Conservation (phyloP, 441 rosid genomes). For the Aquilaria agallochum region DNA sequence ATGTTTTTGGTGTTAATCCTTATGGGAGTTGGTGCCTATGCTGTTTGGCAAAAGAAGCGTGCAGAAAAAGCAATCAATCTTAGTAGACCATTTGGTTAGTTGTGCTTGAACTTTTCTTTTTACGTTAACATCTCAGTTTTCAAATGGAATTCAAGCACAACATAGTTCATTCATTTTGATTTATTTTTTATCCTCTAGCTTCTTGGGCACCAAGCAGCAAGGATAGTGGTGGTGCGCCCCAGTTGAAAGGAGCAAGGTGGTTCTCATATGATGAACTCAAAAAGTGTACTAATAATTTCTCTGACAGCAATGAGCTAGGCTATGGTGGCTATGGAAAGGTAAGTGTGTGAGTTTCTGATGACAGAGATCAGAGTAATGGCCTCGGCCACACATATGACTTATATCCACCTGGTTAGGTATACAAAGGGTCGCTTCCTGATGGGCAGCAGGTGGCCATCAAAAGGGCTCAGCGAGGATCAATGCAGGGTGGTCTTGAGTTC, state of each 20-base stretch:
- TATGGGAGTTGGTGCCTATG: conserved; percentile 66
- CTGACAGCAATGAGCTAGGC: conserved; percentile 74
- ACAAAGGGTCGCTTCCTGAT: conserved; percentile 71
- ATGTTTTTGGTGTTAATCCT: conserved; percentile 56
- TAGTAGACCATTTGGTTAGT: conserved; percentile 82
- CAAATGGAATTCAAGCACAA: neutral
- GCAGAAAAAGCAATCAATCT: conserved; percentile 84
- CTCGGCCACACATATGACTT: neutral
- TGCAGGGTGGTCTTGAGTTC: conserved; percentile 96
- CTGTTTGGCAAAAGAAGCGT: conserved; percentile 86
- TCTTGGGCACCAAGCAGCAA: conserved; percentile 91
- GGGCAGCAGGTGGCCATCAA: conserved; percentile 86
- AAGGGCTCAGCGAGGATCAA: conserved; percentile 91
- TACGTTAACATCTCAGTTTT: conserved; percentile 1
- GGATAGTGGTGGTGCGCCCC: conserved; percentile 89
- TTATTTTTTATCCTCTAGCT: conserved; percentile 36
- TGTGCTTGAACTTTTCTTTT: conserved; percentile 6
- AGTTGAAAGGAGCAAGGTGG: conserved; percentile 94
- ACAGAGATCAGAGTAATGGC: conserved; percentile 1
- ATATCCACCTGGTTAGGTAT: conserved; percentile 48
- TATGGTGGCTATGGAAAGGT: conserved; percentile 97
- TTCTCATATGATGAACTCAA: conserved; percentile 92
- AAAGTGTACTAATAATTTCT: conserved; percentile 73
- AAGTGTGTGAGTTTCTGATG: neutral
- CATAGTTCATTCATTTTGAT: neutral